Conservation (phyloP, 1,284 basidiomycete species). For the Ceratobasidium sp. region DNA sequence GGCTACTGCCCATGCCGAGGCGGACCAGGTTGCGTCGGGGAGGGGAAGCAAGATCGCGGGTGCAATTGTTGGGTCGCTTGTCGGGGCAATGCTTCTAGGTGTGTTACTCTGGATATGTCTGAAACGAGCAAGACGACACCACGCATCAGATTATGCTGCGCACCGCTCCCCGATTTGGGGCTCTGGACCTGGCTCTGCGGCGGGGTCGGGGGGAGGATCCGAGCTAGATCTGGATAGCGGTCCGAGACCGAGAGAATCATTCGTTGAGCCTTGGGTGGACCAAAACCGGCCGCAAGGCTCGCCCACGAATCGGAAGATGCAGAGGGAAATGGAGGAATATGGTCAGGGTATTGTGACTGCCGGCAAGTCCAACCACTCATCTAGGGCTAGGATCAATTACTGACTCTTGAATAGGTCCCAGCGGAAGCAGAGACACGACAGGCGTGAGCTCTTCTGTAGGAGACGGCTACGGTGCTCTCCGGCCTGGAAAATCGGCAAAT, state of each 20-base stretch:
- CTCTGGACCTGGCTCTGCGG: background rate
- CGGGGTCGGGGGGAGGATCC: background rate
- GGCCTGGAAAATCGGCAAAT: background rate
- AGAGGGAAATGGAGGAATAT: conserved; percentile 6
- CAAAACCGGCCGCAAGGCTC: background rate
- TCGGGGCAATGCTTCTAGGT: background rate
- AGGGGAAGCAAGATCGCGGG: background rate
- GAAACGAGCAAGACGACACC: background rate
- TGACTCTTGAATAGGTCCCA: background rate
- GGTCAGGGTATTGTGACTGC: background rate
- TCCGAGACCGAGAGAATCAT: background rate
- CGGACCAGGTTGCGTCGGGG: background rate
- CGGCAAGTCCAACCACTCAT: background rate
- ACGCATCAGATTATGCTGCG: conserved; percentile 11
- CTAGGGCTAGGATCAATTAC: background rate
- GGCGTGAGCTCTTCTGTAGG: conserved; percentile 5
- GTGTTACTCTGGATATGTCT: background rate
- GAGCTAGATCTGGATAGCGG: conserved; percentile 23
- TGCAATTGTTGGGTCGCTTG: conserved; percentile 9
- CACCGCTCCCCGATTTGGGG: conserved; percentile 9
- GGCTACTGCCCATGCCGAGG: background rate
- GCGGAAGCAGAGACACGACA: background rate
- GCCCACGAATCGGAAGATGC: conserved; percentile 18
- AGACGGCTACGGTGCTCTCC: background rate
- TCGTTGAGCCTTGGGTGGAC: conserved; percentile 31